Percentiles rank a stretch among this genome's conserved stretches.
Conservation (phyloP, 495 filamentous ascomycete genomes). For the Penicillium samsonianum region DNA sequence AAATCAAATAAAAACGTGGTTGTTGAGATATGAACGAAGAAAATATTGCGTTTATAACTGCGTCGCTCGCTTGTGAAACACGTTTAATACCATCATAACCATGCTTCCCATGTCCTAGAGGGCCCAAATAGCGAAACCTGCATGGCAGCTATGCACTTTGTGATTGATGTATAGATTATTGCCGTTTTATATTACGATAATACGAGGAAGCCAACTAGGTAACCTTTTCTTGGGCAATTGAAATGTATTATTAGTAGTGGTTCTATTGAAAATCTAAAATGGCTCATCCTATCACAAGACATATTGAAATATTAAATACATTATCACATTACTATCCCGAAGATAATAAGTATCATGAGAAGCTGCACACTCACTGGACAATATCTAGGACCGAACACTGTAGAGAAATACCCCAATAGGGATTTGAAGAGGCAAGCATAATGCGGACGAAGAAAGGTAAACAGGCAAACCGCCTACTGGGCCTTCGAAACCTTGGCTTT, state of each 20-base stretch:
- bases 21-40: no score
- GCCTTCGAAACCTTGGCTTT: conserved; percentile 64
- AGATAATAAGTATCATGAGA: conserved; percentile 1
- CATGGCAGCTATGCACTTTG: no score
- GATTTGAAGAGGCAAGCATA: not conserved
- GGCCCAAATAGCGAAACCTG: no score
- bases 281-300: not conserved
- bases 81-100: no score
- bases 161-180: no score
- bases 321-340: conserved; percentile 6
- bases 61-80: no score
- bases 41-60: no score
- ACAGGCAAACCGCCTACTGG: conserved; percentile 25
- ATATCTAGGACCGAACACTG: not conserved
- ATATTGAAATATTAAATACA: conserved; percentile 1
- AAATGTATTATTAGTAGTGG: not conserved
- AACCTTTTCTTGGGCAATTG: not conserved
- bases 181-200: no score
- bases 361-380: not conserved
- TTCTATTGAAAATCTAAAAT: not conserved
- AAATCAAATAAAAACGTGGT: no score
- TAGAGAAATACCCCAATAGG: not conserved
- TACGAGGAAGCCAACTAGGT: not conserved
- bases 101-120: no score
- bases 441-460: not conserved